Base-by-base conservation (phyloP, 306 rosid species). In the Elaeagnus macrophylla region DNA sequence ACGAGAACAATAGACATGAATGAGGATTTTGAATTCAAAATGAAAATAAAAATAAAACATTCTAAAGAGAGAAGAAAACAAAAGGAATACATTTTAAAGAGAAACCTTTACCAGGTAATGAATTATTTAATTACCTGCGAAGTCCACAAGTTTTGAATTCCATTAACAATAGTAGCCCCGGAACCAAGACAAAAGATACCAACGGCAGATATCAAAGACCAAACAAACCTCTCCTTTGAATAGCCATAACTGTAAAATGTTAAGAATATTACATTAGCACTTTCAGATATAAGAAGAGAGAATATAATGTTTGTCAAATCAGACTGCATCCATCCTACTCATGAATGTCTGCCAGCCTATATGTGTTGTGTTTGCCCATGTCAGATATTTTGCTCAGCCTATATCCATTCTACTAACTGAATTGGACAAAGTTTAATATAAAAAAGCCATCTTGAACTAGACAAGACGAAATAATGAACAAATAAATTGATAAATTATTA, bases 121-220 rank as follows among this genome's bases (percentile, higher is more conserved):
- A 58, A 25, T 61, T 61, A 45, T 43, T 48, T 57, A 60, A 54
- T 57, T 72, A 93, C 99, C 89, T 80, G 87, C 54, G 96, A 75
- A 60, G 73, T 74, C 99, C 99, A 84, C 75, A 91, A 84, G 80
- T 91, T 84, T 67, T 91, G 99, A 71, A 91, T 12, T 70, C 99
- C 99, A 77, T 78, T 60, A 73, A 87, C 95, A 57, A 93, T 94
- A 16, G 96, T 87, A 45, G 96, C 96, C 40, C 94, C 96, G 43
- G 99, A 82, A 78, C 99, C 99, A 75, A 93, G 85, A 78, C 99
- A 93, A 75, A 87, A 87, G 75, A 93, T 93, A 53, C 96, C 96
- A 55, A 87, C 95, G 64, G 96, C 99, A 51, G 96, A 93, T 78
- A 87, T 93, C 82, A 93, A 84, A 49, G 99, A 93, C 96, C 99